Evolutionary conservation across 208 protist genomes (phyloP).

Genomic region (Trypanosoma cruzi): DNA sequence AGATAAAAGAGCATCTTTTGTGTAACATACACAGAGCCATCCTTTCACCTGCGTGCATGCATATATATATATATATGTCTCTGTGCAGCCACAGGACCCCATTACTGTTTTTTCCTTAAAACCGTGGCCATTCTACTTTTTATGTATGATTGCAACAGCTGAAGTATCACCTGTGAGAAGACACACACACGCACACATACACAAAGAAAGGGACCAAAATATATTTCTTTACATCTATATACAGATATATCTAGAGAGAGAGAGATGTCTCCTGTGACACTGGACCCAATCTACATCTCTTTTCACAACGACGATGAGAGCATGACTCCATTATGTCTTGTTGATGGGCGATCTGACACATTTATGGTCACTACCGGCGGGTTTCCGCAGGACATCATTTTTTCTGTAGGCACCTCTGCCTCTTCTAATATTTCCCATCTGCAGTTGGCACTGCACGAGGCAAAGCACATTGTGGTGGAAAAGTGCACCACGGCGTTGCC

Average conservation of each 20-base stretch:
- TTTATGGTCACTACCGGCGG: conserved; percentile 85
- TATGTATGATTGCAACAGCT: too few species aligned
- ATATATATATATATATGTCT: not conserved
- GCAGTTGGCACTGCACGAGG: conserved; percentile 63
- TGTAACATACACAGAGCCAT: too few species aligned
- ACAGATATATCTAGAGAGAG: conserved; percentile 8
- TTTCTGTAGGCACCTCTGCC: conserved; percentile 53
- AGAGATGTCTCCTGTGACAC: conserved; percentile 31
- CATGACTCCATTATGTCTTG: conserved; percentile 33
- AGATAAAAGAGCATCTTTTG: too few species aligned
- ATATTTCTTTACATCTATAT: not conserved
- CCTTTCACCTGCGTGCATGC: not conserved
- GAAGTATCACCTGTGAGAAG: too few species aligned
- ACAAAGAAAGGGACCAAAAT: not conserved
- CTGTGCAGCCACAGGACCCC: too few species aligned
- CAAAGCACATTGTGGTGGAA: conserved; percentile 71
- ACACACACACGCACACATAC: too few species aligned
- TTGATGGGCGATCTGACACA: conserved; percentile 47
- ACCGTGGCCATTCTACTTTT: not conserved
- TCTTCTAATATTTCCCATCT: conserved; percentile 61
- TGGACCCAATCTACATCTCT: conserved; percentile 73
- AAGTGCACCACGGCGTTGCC: conserved; percentile 12
- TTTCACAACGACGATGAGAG: conserved; percentile 74
- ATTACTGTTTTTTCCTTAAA: not conserved
- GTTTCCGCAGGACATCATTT: conserved; percentile 84